Evolutionary conservation across 768 basidiomycete genomes (phyloP), one percentile per base, ranked within the genome.

Genomic region (Mycena vitilis): DNA sequence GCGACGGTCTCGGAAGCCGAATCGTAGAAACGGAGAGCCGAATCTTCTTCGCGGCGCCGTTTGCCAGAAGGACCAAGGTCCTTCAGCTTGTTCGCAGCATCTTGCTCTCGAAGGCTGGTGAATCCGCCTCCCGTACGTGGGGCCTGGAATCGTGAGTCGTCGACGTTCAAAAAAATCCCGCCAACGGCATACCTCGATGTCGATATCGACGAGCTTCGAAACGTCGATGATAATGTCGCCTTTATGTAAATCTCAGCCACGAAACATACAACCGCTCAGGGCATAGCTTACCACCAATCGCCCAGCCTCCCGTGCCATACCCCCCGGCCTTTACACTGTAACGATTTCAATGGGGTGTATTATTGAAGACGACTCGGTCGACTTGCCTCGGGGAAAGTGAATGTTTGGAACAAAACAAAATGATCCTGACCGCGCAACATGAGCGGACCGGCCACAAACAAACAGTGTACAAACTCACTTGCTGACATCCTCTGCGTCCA

Each of bases 241-340:
- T 65, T 30, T 30, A 30, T 30, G 34, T 15, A 36, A 38, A 30
- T 12, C 23, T 42, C 45, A 9, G 37, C 45, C 45, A 4, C 16
- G 12, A 52, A n/a, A 23, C 13, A 25, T 47, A 2, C 40, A 51
- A 15, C 10, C 36, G 7, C 13, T 34, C 20, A 79, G 79, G 95
- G 94, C 68, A 96, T 78, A 73, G 95, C 74, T 95, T 90, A 48
- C 96, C 96, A 18, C 89, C 89, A 61, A 96, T 87, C 54, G 94
- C 88, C 92, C 95, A 95, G 1, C 95, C 95, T 12, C 91, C 94
- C 1, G 93, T 96, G 8, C 95, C 96, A 75, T 93, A 96, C 0
- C 96, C 96, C 30, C 96, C 96, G 1, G 94, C 92, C 76, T 95
- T 95, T 73, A 95, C 86, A 40, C 52, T 52, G 20, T 15, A 15